Percentiles rank a stretch among this genome's conserved stretches.
phyloP scores from a whole-genome alignment of 495 filamentous ascomycete genomes.

The Penicillium ochrochloron region DNA sequence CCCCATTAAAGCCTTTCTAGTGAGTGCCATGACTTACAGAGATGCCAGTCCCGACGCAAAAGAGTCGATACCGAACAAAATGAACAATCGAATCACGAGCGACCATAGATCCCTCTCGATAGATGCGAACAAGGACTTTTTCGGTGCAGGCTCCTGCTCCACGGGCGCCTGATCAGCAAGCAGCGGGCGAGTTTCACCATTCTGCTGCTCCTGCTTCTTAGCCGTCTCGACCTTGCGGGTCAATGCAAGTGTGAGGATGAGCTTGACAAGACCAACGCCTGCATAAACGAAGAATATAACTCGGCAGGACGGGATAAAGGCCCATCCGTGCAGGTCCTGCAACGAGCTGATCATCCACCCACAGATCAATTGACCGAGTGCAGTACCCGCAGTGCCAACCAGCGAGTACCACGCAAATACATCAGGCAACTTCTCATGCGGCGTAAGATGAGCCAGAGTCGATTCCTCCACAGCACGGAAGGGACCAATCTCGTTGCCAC shows the following conservation, averaged over 20 bases:
- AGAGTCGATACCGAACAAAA: slow-evolving; percentile 77
- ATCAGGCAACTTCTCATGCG: slow-evolving; percentile 63
- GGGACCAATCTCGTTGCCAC: slow-evolving; percentile 79
- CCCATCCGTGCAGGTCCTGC: slow-evolving; percentile 53
- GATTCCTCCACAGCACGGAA: slow-evolving; percentile 89
- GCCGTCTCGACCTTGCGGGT: slow-evolving; percentile 65
- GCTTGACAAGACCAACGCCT: slow-evolving; percentile 68
- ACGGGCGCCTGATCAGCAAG: slow-evolving; percentile 39
- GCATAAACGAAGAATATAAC: slow-evolving; percentile 73
- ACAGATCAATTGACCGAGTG: slow-evolving; percentile 65
- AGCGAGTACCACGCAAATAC: slow-evolving; percentile 85
- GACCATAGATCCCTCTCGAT: slow-evolving; percentile 61
- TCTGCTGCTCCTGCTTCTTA: slow-evolving; percentile 30
- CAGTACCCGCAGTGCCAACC: slow-evolving; percentile 64
- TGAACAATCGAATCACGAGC: slow-evolving; percentile 71
- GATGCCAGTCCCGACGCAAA: slow-evolving; percentile 79
- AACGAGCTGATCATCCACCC: slow-evolving; percentile 67
- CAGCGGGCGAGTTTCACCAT: slow-evolving; percentile 51
- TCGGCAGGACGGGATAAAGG: slow-evolving; percentile 64
- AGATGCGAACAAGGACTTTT: slow-evolving; percentile 47
- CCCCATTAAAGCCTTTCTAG: too few species aligned
- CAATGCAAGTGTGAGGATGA: slow-evolving; percentile 61
- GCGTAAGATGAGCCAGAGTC: slow-evolving; percentile 73
- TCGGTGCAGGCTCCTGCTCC: slow-evolving; percentile 13
- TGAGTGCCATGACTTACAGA: slow-evolving; percentile 48